Conservation (phyloP, 2,329 filamentous ascomycete species). For the Pestalotiopsis sp. region DNA sequence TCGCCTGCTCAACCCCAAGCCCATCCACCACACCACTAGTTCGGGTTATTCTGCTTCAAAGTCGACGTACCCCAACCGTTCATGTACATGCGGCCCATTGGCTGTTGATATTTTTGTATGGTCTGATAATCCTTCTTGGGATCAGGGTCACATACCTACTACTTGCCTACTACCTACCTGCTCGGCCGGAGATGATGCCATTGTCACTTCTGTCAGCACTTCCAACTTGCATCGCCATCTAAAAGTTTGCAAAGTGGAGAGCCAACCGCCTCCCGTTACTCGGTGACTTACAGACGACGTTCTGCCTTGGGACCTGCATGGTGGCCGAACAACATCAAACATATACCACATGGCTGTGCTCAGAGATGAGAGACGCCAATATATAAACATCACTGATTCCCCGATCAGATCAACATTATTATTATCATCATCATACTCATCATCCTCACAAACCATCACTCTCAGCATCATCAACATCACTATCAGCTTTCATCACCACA, state of each 20-base stretch:
- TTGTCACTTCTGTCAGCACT: not conserved
- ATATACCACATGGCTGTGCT: not conserved
- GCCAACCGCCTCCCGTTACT: not conserved
- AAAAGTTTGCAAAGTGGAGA: not conserved
- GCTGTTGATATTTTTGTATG: not conserved
- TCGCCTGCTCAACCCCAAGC: conserved; percentile 5
- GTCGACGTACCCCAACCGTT: not conserved
- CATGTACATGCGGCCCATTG: conserved; percentile 5
- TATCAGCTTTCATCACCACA: not conserved
- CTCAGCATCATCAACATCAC: not conserved
- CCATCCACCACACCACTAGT: not conserved
- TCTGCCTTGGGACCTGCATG: conserved; percentile 6
- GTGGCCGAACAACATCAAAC: not conserved
- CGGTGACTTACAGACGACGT: not conserved
- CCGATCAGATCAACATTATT: not conserved
- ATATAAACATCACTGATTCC: not conserved
- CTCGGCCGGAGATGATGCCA: not conserved
- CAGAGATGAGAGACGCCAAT: not conserved
- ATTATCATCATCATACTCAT: not conserved
- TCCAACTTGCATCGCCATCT: conserved; percentile 4
- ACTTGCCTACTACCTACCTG: not conserved
- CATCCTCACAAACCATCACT: not conserved
- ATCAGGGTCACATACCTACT: not conserved
- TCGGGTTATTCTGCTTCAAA: not conserved
- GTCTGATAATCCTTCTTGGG: not conserved